phyloP scores from a whole-genome alignment of 371 early-diverging fungal species.

The Lichtheimia ramosa region DNA sequence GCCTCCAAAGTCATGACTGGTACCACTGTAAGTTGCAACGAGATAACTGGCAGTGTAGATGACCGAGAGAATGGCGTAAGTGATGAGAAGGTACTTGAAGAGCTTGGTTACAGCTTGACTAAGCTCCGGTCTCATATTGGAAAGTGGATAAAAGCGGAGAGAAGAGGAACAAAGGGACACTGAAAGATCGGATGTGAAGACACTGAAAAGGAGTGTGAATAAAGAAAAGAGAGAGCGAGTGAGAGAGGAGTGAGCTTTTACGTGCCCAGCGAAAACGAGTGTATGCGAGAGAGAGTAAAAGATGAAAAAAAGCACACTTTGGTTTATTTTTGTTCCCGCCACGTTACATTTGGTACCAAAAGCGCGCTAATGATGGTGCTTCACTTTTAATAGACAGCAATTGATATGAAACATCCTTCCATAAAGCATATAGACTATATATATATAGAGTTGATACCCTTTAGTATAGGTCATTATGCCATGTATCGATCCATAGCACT shows the following conservation, averaged over 20 bases:
- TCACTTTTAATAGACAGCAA: too few species aligned
- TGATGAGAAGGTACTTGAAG: conserved; percentile 9
- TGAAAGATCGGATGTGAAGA: neutral
- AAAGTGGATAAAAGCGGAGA: neutral
- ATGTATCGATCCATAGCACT: too few species aligned
- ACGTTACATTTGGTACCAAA: too few species aligned
- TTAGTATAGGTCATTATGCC: too few species aligned
- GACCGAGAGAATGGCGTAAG: conserved; percentile 15
- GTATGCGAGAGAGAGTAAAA: too few species aligned
- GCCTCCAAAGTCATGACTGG: conserved; percentile 5
- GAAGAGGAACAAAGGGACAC: neutral
- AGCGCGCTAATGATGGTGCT: too few species aligned
- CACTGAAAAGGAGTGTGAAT: conserved; percentile 1
- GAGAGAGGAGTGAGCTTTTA: neutral
- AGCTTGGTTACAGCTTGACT: conserved; percentile 10
- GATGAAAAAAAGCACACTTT: too few species aligned
- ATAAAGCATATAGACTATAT: too few species aligned
- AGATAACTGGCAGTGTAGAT: conserved; percentile 19
- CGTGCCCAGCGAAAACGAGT: too few species aligned
- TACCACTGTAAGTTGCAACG: conserved; percentile 3
- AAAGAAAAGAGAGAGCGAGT: neutral
- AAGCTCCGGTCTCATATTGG: conserved; percentile 10
- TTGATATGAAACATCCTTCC: too few species aligned
- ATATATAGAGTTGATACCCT: too few species aligned
- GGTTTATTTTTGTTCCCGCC: too few species aligned